Base-by-base conservation (phyloP, 352 stramenopile species). In the Aphanomyces invadans region DNA sequence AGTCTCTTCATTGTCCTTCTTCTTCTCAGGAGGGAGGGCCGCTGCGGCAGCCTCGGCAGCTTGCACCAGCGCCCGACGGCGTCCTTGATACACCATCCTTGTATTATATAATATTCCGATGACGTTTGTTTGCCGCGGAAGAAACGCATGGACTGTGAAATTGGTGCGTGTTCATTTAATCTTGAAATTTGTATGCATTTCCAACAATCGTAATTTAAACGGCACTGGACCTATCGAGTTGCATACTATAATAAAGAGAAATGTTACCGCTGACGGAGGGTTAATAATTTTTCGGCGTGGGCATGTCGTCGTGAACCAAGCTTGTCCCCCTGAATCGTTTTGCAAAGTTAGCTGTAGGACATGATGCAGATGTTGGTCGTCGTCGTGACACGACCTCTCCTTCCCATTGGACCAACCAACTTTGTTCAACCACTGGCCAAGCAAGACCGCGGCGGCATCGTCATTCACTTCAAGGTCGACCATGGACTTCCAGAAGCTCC, bases 401-500 rank as follows among this genome's bases (percentile, higher is more conserved):
- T n/a, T 29, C 36, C 21, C 49, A 64, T 64, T 64, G 55, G 36
- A 64, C 36, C 26, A 29, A 2, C 26, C n/a, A 29, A 54, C 54
- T 49, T 62, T 62, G 54, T 15, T 31, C 52, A 60, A 60, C 52
- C 52, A 60, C 28, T 60, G 52, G 52, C 10, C 28, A 21, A 52
- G 38, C 21, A n/a, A 52, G 21, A 4, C 44, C 44, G 23, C 7
- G 23, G 17, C 9, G 38, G 44, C 44, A 52, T 25, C 44, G 4
- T 52, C 44, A 52, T 25, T 25, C 29, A 39, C 49, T 57, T 57
- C 25, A 57, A 57, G 36, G 36, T 42, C 36, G 49, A 54, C 32
- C 12, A 67, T 67, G 60, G 86, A 95, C 74, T 95, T 92, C 75
- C 89, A 92, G 74, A 80, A 83, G 36, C 69, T 95, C 54, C 79